A percentile compares a stretch with the other conserved stretches of the same genome.
phyloP scores from a whole-genome alignment of 148 eudicot genomes.

The Hydrangea macrophylla region DNA sequence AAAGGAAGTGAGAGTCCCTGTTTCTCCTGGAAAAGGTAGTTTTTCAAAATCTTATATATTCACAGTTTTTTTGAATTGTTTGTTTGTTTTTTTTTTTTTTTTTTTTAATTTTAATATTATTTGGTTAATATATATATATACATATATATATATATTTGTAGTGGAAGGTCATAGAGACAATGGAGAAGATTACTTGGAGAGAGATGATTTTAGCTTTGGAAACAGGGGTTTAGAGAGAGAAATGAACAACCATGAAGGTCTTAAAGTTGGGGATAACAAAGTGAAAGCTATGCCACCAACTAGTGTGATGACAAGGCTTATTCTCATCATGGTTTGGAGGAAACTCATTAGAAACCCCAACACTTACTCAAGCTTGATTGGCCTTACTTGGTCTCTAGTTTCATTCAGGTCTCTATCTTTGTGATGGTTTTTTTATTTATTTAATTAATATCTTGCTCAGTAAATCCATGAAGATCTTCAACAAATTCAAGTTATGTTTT shows the following conservation, averaged over 20 bases:
- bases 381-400: constrained; percentile 86
- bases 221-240: constrained; percentile 40
- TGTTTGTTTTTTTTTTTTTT: not conserved
- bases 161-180: constrained; percentile 50
- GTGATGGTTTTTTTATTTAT: not conserved
- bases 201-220: constrained; percentile 79
- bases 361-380: constrained; percentile 90
- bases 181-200: constrained; percentile 53
- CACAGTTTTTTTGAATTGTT: not conserved
- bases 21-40: constrained; percentile 69
- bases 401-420: constrained; percentile 56
- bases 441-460: no score
- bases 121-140: no score
- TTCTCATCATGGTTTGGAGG: constrained; percentile 97
- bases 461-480: no score
- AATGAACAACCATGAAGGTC: constrained; percentile 31
- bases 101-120: not conserved
- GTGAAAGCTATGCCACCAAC: constrained; percentile 71
- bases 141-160: no score
- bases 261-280: constrained; percentile 34
- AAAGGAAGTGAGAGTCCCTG: constrained; percentile 58
- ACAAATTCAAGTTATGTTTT: not conserved
- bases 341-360: constrained; percentile 93
- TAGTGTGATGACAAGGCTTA: constrained; percentile 96
- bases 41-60: not conserved